Conservation (phyloP, 352 stramenopile genomes). For the Phytophthora pisi region DNA sequence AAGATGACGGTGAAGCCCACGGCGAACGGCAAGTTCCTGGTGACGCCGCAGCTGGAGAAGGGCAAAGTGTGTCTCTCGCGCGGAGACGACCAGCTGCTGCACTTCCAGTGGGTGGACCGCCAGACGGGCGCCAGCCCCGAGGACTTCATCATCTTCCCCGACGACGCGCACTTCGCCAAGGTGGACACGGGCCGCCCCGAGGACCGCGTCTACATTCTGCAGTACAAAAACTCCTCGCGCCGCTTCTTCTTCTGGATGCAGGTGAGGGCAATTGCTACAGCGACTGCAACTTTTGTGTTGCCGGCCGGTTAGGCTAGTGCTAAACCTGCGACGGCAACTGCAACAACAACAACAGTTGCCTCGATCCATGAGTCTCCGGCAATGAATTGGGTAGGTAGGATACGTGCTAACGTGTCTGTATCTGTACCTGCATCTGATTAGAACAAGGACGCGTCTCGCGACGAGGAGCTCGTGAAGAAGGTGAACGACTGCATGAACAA, state of each 20-base stretch:
- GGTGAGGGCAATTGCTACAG: slow-evolving; percentile 33
- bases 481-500: slow-evolving; percentile 92
- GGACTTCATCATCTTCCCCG: slow-evolving; percentile 94
- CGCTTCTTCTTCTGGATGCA: slow-evolving; percentile 97
- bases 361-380: no score
- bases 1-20: slow-evolving; percentile 85
- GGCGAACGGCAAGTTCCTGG: slow-evolving; percentile 86
- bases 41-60: slow-evolving; percentile 91
- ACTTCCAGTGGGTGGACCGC: slow-evolving; percentile 94
- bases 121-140: slow-evolving; percentile 83
- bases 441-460: slow-evolving; percentile 89
- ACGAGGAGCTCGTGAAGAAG: slow-evolving; percentile 88
- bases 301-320: no score
- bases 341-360: not conserved
- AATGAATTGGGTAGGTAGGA: no score
- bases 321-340: no score
- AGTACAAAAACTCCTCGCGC: slow-evolving; percentile 92
- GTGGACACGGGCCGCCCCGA: slow-evolving; percentile 85
- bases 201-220: slow-evolving; percentile 92
- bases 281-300: not conserved
- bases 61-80: slow-evolving; percentile 88
- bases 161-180: slow-evolving; percentile 88
- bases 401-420: not conserved
- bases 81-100: slow-evolving; percentile 89
- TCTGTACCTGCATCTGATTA: slow-evolving; percentile 21